Base-by-base conservation (phyloP, 257 asterid species). In the Solanum sitiens region DNA sequence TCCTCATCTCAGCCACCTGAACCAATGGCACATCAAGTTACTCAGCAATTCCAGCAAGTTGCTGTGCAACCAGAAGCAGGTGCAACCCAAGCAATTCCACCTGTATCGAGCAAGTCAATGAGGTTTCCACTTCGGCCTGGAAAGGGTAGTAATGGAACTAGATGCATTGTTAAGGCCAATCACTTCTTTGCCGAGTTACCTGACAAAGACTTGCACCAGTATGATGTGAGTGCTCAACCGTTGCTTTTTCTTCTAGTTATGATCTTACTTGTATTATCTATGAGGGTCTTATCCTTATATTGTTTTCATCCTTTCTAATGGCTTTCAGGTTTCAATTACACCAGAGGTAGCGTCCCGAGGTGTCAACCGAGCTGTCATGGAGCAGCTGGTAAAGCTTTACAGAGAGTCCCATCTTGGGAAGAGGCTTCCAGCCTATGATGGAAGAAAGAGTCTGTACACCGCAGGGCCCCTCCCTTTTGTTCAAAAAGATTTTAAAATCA, bases 361-460 rank as follows among this genome's bases (percentile, higher is more conserved):
- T 63, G 98, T 93, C 50, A 97, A 95, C 89, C 95, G 99, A 3
- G 98, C 98, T 89, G 99, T 97, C 72, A 97, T 97, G 95, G 93
- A 53, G 84, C 98, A 95, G 87, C 83, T 97, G 70, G 98, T 97
- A 77, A 93, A 65, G 53, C 90, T 91, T 1, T 95, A 97, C 83
- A 92, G 86, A 87, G 98, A 97, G 53, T 93, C 99, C 76, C 98
- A 95, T 90, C 92, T 97, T 47, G 99, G 95, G 68, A 93, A 50
- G 89, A 93, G 99, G 89, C 98, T 97, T 50, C 99, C 99, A 61
- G 99, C 96, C 30, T 97, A 97, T 92, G 99, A 97, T 88, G 98
- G 99, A 45, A 92, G 99, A 86, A 97, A 97, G 92, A 95, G 98
- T 86, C 92, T 97, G 21, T 97, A 97, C 92, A 97, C 99, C 63